These are phyloP conservation scores for Pyrenophora teres DNA, from an alignment of 2,329 filamentous ascomycete species.

Conservation along the genomic window DNA sequence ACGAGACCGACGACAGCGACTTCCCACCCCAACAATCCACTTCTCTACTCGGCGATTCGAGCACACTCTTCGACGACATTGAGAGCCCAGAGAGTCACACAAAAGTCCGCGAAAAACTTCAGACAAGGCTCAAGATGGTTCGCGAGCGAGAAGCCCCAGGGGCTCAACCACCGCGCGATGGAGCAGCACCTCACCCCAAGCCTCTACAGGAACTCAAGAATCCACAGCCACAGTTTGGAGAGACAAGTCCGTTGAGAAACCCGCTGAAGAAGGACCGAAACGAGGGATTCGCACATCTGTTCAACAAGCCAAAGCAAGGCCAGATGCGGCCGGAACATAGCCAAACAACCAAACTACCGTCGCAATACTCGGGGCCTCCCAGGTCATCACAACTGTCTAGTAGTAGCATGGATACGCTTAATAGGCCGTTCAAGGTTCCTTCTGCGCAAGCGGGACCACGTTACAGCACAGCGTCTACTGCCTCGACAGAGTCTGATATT, in stretches of 20 bases:
- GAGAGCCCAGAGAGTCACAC: constrained; percentile 5
- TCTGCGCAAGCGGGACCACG: constrained; percentile 27
- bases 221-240: constrained; percentile 58
- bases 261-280: constrained; percentile 47
- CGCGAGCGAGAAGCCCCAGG: constrained; percentile 56
- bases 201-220: constrained; percentile 41
- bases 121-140: constrained; percentile 51
- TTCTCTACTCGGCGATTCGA: constrained; percentile 37
- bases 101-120: constrained; percentile 1
- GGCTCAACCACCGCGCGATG: constrained; percentile 36
- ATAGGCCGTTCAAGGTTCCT: constrained; percentile 22
- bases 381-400: constrained; percentile 6
- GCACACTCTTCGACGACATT: constrained; percentile 44
- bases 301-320: constrained; percentile 59
- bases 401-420: constrained; percentile 7
- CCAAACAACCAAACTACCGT: constrained; percentile 37
- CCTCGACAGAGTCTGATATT: constrained; percentile 38
- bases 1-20: constrained; percentile 10
- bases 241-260: constrained; percentile 61
- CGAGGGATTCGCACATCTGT: constrained; percentile 48
- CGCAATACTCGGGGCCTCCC: constrained; percentile 19
- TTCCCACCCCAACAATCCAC: constrained; percentile 16
- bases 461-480: constrained; percentile 28
- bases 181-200: constrained; percentile 24
- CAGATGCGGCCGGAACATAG: constrained; percentile 58